Percentiles rank a stretch among this genome's conserved stretches.
Evolutionary conservation across 495 filamentous ascomycete species (phyloP).

Genomic region (Talaromyces stipitatus): DNA sequence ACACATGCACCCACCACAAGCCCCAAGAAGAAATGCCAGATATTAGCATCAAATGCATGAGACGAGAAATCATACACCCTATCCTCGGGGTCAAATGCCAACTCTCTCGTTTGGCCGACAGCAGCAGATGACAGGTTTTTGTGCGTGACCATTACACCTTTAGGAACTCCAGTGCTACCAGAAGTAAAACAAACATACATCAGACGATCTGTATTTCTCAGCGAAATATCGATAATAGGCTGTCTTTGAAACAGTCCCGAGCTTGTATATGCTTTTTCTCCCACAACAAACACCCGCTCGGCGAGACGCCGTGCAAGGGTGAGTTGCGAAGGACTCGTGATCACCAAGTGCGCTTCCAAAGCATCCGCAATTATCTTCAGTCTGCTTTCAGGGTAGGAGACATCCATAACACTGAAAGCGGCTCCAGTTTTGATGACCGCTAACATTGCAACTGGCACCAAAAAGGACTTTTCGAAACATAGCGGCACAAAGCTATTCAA

Average conservation of each 20-base stretch:
- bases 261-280: not conserved
- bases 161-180: constrained; percentile 32
- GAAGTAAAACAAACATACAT: constrained; percentile 29
- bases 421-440: constrained; percentile 41
- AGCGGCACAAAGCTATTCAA: constrained; percentile 30
- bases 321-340: constrained; percentile 10
- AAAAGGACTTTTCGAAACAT: constrained; percentile 36
- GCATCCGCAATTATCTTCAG: constrained; percentile 18
- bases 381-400: constrained; percentile 32
- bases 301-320: constrained; percentile 10
- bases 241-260: constrained; percentile 1
- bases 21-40: constrained; percentile 32
- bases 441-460: constrained; percentile 29
- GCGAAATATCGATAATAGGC: too few relatives aligned
- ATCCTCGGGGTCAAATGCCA: constrained; percentile 38
- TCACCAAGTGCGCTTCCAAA: constrained; percentile 10
- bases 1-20: constrained; percentile 14
- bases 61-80: constrained; percentile 10
- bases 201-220: not conserved
- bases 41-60: constrained; percentile 16
- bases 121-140: constrained; percentile 1
- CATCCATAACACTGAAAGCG: constrained; percentile 37
- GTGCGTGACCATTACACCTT: constrained; percentile 37
- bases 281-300: constrained; percentile 7
- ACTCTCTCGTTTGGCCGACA: constrained; percentile 25